Conservation (phyloP, 768 basidiomycete species). For the Tricholoma bakamatsutake region DNA sequence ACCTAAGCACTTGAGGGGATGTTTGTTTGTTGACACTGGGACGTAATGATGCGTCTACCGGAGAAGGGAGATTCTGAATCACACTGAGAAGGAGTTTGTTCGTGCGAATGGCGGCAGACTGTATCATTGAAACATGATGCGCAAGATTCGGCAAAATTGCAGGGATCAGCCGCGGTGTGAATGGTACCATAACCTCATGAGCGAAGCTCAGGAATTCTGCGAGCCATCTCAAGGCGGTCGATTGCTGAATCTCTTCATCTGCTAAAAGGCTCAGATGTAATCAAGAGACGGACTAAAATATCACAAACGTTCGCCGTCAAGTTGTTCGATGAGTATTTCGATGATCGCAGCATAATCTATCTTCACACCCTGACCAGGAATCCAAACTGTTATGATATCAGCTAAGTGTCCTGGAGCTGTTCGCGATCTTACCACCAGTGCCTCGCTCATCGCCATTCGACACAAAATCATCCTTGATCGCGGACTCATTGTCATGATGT, state of each 20-base stretch:
- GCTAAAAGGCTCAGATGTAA: slow-evolving; percentile 3
- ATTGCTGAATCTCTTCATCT: slow-evolving; percentile 96
- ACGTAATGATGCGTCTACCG: slow-evolving; percentile 41
- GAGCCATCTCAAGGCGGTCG: slow-evolving; percentile 90
- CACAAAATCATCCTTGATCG: slow-evolving; percentile 36
- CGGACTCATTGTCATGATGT: slow-evolving; percentile 35
- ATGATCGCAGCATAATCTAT: slow-evolving; percentile 91
- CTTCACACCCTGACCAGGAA: slow-evolving; percentile 89
- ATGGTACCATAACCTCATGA: slow-evolving; percentile 89
- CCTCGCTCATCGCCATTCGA: slow-evolving; percentile 52
- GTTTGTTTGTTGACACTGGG: slow-evolving; percentile 26
- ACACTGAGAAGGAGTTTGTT: slow-evolving; percentile 82
- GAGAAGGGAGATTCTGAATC: slow-evolving; percentile 79
- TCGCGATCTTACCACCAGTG: slow-evolving; percentile 48
- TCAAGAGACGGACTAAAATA: slow-evolving; percentile 1
- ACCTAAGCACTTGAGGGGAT: slow-evolving; percentile 37
- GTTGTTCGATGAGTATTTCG: slow-evolving; percentile 85
- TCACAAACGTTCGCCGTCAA: slow-evolving; percentile 74
- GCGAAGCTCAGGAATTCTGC: slow-evolving; percentile 85
- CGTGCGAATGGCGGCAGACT: slow-evolving; percentile 77
- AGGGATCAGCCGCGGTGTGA: slow-evolving; percentile 88
- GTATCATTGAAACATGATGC: slow-evolving; percentile 85
- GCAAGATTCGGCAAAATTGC: slow-evolving; percentile 94
- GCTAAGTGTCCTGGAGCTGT: slow-evolving; percentile 6
- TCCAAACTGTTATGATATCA: slow-evolving; percentile 53